Evolutionary conservation across 164 flowering plant genomes (phyloP).

Genomic region (Hamamelis virginiana): DNA sequence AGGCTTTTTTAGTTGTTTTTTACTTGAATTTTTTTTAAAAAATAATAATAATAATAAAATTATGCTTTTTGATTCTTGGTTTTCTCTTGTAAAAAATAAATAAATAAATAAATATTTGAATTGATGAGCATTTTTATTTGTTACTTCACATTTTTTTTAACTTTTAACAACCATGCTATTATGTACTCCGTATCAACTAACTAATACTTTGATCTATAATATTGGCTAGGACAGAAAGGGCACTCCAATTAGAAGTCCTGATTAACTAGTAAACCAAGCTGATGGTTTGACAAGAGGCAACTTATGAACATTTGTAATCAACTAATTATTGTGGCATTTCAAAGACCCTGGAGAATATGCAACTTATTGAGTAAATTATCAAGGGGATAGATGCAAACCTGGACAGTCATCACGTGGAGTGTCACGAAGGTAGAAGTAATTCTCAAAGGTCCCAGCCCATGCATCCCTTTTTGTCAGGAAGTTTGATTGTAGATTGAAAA

Average conservation of each 20-base stretch:
- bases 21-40: too few relatives aligned
- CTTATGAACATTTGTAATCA: neutral
- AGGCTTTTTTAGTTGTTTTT: neutral
- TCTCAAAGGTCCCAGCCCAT: conserved; percentile 96
- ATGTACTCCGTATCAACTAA: too few relatives aligned
- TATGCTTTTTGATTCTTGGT: too few relatives aligned
- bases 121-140: too few relatives aligned
- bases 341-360: neutral
- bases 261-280: neutral
- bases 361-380: neutral
- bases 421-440: conserved; percentile 54
- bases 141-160: too few relatives aligned
- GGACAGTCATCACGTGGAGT: conserved; percentile 91
- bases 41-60: too few relatives aligned
- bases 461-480: conserved; percentile 96
- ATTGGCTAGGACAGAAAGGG: too few relatives aligned
- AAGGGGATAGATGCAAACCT: conserved; percentile 41
- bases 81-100: too few relatives aligned
- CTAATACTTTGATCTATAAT: neutral
- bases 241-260: too few relatives aligned
- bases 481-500: conserved; percentile 79
- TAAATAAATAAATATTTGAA: too few relatives aligned
- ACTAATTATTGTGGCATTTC: neutral
- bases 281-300: neutral
- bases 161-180: neutral